Base-by-base conservation (phyloP, 2,329 filamentous ascomycete genomes). In the Conoideocrella luteorostrata region DNA sequence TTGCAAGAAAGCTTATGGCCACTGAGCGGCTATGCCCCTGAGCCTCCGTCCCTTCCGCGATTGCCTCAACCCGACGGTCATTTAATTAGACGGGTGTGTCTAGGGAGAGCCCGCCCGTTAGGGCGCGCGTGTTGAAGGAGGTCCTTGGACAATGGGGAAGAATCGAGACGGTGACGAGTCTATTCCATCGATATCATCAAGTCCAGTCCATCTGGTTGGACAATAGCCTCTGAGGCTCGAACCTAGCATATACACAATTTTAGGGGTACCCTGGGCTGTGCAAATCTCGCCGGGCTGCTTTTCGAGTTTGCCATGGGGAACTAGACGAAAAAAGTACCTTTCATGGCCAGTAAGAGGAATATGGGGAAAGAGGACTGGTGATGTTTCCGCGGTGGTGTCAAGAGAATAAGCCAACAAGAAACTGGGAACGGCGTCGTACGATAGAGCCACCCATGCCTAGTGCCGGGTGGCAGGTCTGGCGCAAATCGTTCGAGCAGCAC, bases 171-270 rank as follows among this genome's bases (percentile, higher is more conserved):
- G 33, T 23, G 39, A n/a, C n/a, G n/a, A 45, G 32, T 39, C 33
- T 32, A 35, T 21, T 38, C 15, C 29, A n/a, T 36, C 38, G 21
- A 24, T 44, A 34, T 45, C 41, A 47, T 33, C 46, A 51, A 47
- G 54, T 52, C 50, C 50, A 45, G 52, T 23, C 32, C 18, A 52
- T 47, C 46, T 59, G 61, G 57, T 63, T 65, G 57, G 58, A 44
- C 51, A 49, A 52, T 50, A 47, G 28, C 43, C 29, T 21, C 48
- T 52, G 41, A 45, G 33, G 45, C 48, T 42, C 22, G 17, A 29
- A 28, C 10, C 30, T 11, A 42, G 40, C 30, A 35, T 28, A 36
- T 36, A 32, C 40, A 42, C 21, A 36, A 21, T 21, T 33, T 23
- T 21, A 36, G n/a, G 30, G 40, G 32, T 21, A 26, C 34, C 34